Evolutionary conservation across 2,329 filamentous ascomycete genomes (phyloP).

Genomic region (Botrytis deweyae): DNA sequence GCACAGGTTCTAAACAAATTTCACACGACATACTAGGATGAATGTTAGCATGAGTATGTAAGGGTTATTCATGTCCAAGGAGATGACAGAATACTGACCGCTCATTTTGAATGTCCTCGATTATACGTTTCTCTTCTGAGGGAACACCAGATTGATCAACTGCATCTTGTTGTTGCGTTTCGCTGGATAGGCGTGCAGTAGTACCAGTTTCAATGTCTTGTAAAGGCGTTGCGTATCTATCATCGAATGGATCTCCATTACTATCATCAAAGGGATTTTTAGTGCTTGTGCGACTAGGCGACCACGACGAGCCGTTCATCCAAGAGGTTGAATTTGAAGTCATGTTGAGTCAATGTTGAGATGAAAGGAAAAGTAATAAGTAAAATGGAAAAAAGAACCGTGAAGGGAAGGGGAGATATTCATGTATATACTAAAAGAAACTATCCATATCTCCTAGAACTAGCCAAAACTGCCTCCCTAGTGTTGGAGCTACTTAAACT

Average conservation of each 20-base stretch:
- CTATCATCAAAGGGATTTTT: background rate
- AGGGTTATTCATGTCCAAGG: background rate
- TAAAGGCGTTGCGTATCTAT: background rate
- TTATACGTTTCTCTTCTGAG: slow-evolving; percentile 17
- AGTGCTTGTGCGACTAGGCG: background rate
- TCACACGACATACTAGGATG: background rate
- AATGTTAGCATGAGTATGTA: background rate
- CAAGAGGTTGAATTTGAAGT: background rate
- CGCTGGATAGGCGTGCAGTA: slow-evolving; percentile 9
- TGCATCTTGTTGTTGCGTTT: slow-evolving; percentile 20
- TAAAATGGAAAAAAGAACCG: background rate
- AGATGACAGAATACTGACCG: slow-evolving; percentile 8
- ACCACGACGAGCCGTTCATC: background rate
- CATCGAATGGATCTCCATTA: slow-evolving; percentile 10
- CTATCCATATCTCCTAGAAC: background rate
- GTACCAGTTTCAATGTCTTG: background rate
- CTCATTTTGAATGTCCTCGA: slow-evolving; percentile 24
- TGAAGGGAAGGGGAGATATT: background rate
- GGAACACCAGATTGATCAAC: slow-evolving; percentile 12
- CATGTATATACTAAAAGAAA: background rate
- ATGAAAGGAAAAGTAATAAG: background rate
- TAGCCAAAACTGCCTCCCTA: background rate
- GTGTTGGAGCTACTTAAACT: background rate
- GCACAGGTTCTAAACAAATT: background rate
- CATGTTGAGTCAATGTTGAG: background rate